A percentile compares a stretch with the other conserved stretches of the same genome.
Evolutionary conservation across 2,329 filamentous ascomycete species (phyloP).

Genomic region (Claviceps africana): DNA sequence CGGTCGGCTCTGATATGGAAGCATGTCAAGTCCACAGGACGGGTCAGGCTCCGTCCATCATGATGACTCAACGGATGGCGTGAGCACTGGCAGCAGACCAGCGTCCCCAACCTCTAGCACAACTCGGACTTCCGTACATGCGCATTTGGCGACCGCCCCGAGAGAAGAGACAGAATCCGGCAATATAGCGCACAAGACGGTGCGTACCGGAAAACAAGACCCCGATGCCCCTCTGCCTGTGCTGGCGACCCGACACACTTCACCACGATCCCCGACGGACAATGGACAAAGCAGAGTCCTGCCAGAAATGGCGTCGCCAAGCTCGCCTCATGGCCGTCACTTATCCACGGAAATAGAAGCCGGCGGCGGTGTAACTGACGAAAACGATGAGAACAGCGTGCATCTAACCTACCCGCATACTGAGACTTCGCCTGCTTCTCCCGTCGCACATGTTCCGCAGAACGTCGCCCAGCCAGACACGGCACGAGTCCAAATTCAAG

Average conservation of each 20-base stretch:
- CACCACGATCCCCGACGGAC: neutral
- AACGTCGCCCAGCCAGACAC: neutral
- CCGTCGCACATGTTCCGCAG: neutral
- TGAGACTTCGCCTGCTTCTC: neutral
- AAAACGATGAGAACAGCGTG: neutral
- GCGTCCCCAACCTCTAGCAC: neutral
- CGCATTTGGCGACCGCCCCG: neutral
- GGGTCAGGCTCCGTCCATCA: conserved; percentile 11
- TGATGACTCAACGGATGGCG: neutral
- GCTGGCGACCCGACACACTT: neutral
- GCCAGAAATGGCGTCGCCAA: neutral
- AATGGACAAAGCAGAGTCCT: neutral
- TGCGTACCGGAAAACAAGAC: neutral
- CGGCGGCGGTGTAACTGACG: neutral
- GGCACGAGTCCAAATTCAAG: neutral
- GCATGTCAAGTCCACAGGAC: conserved; percentile 20
- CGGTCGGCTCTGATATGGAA: conserved; percentile 11
- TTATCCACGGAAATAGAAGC: neutral
- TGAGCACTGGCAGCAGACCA: neutral
- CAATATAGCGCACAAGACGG: neutral
- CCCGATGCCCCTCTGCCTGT: neutral
- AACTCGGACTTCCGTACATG: neutral
- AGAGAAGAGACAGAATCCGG: neutral
- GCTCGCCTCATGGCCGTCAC: neutral
- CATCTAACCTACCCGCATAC: neutral